Evolutionary conservation across 2,329 filamentous ascomycete genomes (phyloP), one percentile per base, ranked within the genome.

Genomic region (Epichloe coenophiala): DNA sequence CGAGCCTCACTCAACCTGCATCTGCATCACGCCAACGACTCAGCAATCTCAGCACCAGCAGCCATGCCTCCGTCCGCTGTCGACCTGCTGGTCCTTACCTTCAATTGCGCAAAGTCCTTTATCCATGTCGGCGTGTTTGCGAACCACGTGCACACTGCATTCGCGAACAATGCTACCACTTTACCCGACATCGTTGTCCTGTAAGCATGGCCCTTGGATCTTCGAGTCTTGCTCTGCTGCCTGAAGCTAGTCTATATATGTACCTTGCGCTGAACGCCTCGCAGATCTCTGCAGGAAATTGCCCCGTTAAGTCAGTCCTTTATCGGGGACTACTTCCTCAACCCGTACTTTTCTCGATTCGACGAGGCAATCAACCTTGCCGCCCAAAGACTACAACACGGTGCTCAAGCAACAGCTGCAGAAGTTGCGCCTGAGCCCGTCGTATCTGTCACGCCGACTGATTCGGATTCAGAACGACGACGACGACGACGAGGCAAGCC

Each of bases 251-350:
- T 27, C 19, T 17, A 27, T n/a, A 4, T 12, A 27, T n/a, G 3
- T 38, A 17, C 31, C 31, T 1, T 40, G 11, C 31, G 47, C 48
- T 52, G 38, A 52, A 46, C 3, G 5, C 5, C 12, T 9, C 8
- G 23, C 47, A 84, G 64, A 72, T 88, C 89, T 74, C 76, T 98
- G 17, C 90, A 98, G 67, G 93, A 98, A 68, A 76, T 96, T 54
- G 86, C 90, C 9, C 93, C 93, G 1, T 76, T 97, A 47, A 78
- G 84, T 48, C 81, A 88, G 61, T 81, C 86, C 23, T 95, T 97
- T 64, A 83, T 96, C 44, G 91, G 91, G 33, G 85, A 86, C 38
- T 84, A 86, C 19, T 86, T 86, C 57, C 70, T 97, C 37, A 74
- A 74, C 27, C 81, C 85, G 0, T 97, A 95, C 65, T 81, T 93